Evolutionary conservation across 2,329 filamentous ascomycete species (phyloP).

Genomic region (Trichoderma polysporum): DNA sequence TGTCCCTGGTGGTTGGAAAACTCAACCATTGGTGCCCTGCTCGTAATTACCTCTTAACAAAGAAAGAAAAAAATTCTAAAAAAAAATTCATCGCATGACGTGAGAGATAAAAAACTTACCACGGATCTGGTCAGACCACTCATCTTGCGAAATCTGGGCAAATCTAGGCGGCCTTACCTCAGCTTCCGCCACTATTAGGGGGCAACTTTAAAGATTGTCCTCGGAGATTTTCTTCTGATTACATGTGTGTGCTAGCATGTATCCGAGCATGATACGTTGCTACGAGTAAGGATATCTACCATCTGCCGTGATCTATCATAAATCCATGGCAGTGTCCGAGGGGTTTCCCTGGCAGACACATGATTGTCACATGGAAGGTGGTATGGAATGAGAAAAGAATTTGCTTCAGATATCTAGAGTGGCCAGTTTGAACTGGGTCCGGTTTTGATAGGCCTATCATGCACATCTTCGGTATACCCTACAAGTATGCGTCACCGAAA

Average conservation of each 20-base stretch:
- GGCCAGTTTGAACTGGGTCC: not conserved
- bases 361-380: constrained; percentile 1
- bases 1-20: not conserved
- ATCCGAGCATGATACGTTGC: not conserved
- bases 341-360: not conserved
- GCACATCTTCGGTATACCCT: not conserved
- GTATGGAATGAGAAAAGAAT: not conserved
- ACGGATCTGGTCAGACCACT: constrained; percentile 1
- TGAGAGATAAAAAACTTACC: not conserved
- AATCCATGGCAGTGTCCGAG: not conserved
- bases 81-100: not conserved
- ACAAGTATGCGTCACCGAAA: not conserved
- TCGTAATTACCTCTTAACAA: not conserved
- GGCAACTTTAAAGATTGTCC: not conserved
- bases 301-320: not conserved
- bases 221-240: not conserved
- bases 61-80: not conserved
- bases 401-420: not conserved
- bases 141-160: not conserved
- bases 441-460: not conserved
- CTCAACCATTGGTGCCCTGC: not conserved
- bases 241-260: not conserved
- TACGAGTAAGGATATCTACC: not conserved
- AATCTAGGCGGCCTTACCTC: not conserved
- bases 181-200: not conserved